These are phyloP conservation scores for Triticum aestivum DNA, from an alignment of 176 grass and related monocot species.

Conservation along the genomic window IWGSC_CS_RefSeq_v2.1 NC_057814.1:207530449-207530948, in stretches of 20 bases:
- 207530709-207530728: background rate
- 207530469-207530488: background rate
- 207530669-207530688: background rate
- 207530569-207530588: conserved; percentile 2
- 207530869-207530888: too few species aligned
- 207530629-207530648: background rate
- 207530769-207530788: background rate
- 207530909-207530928: too few species aligned
- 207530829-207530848: too few species aligned
- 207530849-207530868: too few species aligned
- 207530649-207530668: background rate
- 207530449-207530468: conserved; percentile 33
- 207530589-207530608: background rate
- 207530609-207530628: background rate
- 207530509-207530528: too few species aligned
- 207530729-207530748: background rate
- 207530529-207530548: background rate
- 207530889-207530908: too few species aligned
- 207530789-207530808: too few species aligned
- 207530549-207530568: background rate
- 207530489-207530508: conserved; percentile 2
- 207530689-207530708: background rate
- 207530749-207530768: background rate
- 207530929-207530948: too few species aligned
- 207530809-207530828: too few species aligned